Percentiles rank a stretch among this genome's conserved stretches.
Evolutionary conservation across 1,284 basidiomycete species (phyloP).

Genomic region (Entoloma clypeatum): DNA sequence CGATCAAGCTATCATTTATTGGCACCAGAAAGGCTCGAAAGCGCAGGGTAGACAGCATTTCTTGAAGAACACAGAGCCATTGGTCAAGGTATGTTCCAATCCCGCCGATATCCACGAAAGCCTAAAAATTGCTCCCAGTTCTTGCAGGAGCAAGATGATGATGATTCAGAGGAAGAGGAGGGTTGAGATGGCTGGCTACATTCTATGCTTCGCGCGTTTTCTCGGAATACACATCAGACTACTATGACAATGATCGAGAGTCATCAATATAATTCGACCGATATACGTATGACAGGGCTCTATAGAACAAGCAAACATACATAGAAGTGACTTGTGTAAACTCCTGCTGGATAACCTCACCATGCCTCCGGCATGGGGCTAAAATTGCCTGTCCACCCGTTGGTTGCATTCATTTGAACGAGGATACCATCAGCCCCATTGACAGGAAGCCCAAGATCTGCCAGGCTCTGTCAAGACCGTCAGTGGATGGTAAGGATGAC

Average conservation of each 20-base stretch:
- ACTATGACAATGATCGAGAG: not conserved
- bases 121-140: slow-evolving; percentile 49
- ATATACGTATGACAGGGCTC: not conserved
- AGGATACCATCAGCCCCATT: slow-evolving; percentile 90
- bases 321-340: not conserved
- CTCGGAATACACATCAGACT: too few relatives aligned
- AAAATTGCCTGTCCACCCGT: slow-evolving; percentile 74
- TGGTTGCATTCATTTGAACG: slow-evolving; percentile 64
- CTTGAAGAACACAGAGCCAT: slow-evolving; percentile 80
- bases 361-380: slow-evolving; percentile 76
- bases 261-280: not conserved
- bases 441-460: slow-evolving; percentile 83
- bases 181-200: slow-evolving; percentile 30
- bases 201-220: too few relatives aligned
- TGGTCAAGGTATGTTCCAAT: slow-evolving; percentile 75
- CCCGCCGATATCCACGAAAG: not conserved
- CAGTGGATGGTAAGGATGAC: not conserved
- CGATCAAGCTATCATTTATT: slow-evolving; percentile 95
- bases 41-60: slow-evolving; percentile 93
- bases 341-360: slow-evolving; percentile 36
- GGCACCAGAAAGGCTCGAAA: slow-evolving; percentile 96
- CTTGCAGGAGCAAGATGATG: slow-evolving; percentile 76
- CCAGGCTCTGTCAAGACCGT: slow-evolving; percentile 58
- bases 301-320: not conserved
- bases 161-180: slow-evolving; percentile 68